A percentile compares a stretch with the other conserved stretches of the same genome.
Conservation (phyloP, 176 grass and related monocot species). For the Tillandsia leiboldiana region DNA sequence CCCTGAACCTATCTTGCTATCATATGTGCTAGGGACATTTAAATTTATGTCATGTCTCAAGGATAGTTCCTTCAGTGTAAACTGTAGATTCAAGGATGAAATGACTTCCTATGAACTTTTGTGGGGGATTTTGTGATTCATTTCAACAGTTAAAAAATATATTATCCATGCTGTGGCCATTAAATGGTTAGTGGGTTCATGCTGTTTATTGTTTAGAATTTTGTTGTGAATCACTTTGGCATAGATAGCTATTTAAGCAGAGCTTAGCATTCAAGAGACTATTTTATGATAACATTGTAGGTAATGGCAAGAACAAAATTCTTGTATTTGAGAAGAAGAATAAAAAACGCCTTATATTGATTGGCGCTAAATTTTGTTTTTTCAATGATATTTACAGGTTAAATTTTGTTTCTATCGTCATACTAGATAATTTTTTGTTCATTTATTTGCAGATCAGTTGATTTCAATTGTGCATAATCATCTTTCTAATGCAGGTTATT, state of each 20-base stretch:
- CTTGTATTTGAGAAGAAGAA: neutral
- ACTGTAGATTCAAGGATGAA: neutral
- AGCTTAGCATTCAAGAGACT: neutral
- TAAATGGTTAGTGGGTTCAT: too few relatives aligned
- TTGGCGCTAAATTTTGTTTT: too few relatives aligned
- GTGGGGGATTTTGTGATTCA: neutral
- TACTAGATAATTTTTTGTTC: neutral
- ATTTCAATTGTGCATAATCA: constrained; percentile 6
- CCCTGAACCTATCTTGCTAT: too few relatives aligned
- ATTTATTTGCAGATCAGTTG: constrained; percentile 4
- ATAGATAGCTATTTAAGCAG: too few relatives aligned
- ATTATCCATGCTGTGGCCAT: neutral
- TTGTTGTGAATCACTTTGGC: too few relatives aligned
- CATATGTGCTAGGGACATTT: too few relatives aligned
- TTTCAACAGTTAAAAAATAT: neutral
- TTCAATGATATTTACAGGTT: too few relatives aligned
- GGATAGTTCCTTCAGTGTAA: too few relatives aligned
- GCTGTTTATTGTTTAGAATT: too few relatives aligned
- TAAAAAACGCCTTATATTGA: neutral
- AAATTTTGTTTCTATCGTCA: too few relatives aligned
- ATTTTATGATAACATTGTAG: neutral
- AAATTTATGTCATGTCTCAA: too few relatives aligned
- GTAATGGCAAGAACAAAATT: neutral
- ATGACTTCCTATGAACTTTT: neutral
- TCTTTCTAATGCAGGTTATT: constrained; percentile 34